phyloP scores from a whole-genome alignment of 164 flowering plant species.

The Liquidambar formosana region DNA sequence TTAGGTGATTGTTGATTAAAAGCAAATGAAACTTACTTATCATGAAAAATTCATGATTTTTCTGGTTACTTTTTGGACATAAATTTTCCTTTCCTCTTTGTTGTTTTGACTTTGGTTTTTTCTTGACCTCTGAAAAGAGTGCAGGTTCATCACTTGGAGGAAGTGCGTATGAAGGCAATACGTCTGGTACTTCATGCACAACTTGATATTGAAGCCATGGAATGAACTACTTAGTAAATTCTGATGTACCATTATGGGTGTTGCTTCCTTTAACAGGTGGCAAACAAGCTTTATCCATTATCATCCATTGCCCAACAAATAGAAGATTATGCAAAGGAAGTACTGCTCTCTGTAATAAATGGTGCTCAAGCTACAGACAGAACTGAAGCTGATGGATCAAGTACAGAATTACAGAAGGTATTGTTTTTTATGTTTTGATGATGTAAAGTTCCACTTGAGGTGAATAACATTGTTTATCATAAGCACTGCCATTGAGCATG shows the following conservation, averaged over 20 bases:
- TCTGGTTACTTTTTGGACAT: neutral
- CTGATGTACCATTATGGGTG: slow-evolving; percentile 11
- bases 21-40: neutral
- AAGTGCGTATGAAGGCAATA: slow-evolving; percentile 96
- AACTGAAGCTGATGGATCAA: slow-evolving; percentile 40
- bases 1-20: too few relatives aligned
- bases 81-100: slow-evolving; percentile 1
- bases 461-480: too few relatives aligned
- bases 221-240: neutral
- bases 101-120: slow-evolving; percentile 14
- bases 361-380: slow-evolving; percentile 27
- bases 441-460: slow-evolving; percentile 1
- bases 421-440: neutral
- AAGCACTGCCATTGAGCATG: too few relatives aligned
- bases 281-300: slow-evolving; percentile 89
- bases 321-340: slow-evolving; percentile 87
- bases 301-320: slow-evolving; percentile 69
- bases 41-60: neutral
- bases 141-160: slow-evolving; percentile 88
- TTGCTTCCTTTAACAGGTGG: slow-evolving; percentile 61
- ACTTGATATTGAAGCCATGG: slow-evolving; percentile 15
- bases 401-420: slow-evolving; percentile 50
- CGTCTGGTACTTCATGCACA: slow-evolving; percentile 66
- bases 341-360: slow-evolving; percentile 52
- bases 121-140: slow-evolving; percentile 52